These are phyloP conservation scores for Vanrija pseudolonga DNA, from an alignment of 1,284 basidiomycete species.

Conservation along the genomic window DNA sequence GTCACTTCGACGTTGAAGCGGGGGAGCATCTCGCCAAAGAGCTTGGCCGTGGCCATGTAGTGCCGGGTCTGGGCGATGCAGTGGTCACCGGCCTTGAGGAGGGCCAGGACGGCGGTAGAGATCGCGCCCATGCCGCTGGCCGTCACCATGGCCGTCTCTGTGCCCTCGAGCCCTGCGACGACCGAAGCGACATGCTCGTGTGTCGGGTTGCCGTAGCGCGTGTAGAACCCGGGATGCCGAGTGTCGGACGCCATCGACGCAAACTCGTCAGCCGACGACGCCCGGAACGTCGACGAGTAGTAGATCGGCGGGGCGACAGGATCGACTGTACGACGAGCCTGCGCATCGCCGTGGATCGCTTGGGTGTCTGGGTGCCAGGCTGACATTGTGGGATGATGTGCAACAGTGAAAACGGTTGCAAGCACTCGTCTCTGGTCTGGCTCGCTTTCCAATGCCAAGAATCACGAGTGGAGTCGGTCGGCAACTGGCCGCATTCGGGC, in stretches of 20 bases:
- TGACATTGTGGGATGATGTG: not conserved
- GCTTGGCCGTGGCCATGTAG: slow-evolving; percentile 15
- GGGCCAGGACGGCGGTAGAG: slow-evolving; percentile 6
- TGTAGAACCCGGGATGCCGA: slow-evolving; percentile 11
- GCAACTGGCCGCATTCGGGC: too few relatives aligned
- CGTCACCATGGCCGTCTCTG: slow-evolving; percentile 10
- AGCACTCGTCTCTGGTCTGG: too few relatives aligned
- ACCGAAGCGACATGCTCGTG: slow-evolving; percentile 10
- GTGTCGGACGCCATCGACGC: slow-evolving; percentile 6
- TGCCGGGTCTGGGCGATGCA: slow-evolving; percentile 8
- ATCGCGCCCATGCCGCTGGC: slow-evolving; percentile 13
- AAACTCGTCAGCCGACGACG: slow-evolving; percentile 3
- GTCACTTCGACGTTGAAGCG: slow-evolving; percentile 5
- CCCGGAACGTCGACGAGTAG: slow-evolving; percentile 16
- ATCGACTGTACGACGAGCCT: not conserved
- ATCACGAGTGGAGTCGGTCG: too few relatives aligned
- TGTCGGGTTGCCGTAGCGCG: slow-evolving; percentile 15
- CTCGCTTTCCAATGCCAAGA: too few relatives aligned
- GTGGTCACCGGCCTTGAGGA: slow-evolving; percentile 10
- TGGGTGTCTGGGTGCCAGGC: slow-evolving; percentile 11
- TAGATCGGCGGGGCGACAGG: slow-evolving; percentile 11
- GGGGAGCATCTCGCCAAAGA: slow-evolving; percentile 11
- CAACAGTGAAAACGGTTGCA: not conserved
- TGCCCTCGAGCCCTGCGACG: slow-evolving; percentile 12
- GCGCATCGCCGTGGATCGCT: slow-evolving; percentile 3